Conservation (phyloP, 805 yeast genomes). For the Barnettozyma populi region DNA sequence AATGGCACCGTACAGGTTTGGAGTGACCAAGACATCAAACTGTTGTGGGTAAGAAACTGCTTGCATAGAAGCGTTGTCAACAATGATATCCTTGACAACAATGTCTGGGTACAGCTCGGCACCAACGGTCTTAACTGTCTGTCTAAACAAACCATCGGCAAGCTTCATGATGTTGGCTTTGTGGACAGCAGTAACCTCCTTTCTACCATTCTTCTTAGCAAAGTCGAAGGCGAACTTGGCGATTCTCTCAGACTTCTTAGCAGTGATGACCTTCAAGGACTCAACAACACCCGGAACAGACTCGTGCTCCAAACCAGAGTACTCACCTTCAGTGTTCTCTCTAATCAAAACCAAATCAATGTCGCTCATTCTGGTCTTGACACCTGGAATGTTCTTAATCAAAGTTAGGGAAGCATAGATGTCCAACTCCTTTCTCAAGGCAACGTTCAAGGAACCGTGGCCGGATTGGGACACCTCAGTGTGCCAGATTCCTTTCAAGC, state of each 20-base stretch:
- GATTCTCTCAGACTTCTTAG: conserved; percentile 91
- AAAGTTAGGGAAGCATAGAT: conserved; percentile 93
- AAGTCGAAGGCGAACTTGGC: conserved; percentile 97
- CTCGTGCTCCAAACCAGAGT: conserved; percentile 96
- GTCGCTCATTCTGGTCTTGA: conserved; percentile 79
- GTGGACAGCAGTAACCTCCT: conserved; percentile 93
- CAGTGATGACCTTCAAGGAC: conserved; percentile 90
- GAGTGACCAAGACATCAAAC: conserved; percentile 96
- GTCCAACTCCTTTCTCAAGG: conserved; percentile 92
- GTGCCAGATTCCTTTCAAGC: conserved; percentile 92
- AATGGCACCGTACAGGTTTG: conserved; percentile 96
- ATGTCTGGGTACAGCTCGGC: conserved; percentile 81
- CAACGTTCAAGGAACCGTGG: conserved; percentile 87
- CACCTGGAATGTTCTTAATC: conserved; percentile 92
- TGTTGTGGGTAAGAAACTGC: conserved; percentile 98
- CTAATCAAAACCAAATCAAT: conserved; percentile 93
- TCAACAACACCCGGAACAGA: conserved; percentile 98
- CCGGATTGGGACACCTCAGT: conserved; percentile 80
- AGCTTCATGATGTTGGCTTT: conserved; percentile 98
- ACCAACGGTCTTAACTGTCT: conserved; percentile 84
- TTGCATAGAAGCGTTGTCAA: conserved; percentile 98
- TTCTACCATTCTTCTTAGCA: conserved; percentile 88
- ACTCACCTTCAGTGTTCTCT: conserved; percentile 99
- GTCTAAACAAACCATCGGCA: conserved; percentile 96
- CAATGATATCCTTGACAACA: conserved; percentile 86